phyloP scores from a whole-genome alignment of 2,329 filamentous ascomycete genomes.

The Penicillium sclerotigenum region DNA sequence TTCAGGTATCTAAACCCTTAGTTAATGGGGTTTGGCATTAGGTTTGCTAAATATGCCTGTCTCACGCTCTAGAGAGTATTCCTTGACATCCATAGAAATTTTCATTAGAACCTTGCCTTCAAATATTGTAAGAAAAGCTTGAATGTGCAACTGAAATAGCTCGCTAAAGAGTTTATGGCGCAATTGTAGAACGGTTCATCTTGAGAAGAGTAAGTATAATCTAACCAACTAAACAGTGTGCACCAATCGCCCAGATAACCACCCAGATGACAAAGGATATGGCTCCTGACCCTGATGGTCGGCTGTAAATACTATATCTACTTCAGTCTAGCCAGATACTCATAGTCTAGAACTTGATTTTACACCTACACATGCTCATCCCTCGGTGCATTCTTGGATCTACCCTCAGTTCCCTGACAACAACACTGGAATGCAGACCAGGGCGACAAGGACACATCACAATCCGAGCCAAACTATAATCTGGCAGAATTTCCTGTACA shows the following conservation, averaged over 20 bases:
- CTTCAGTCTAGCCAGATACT: neutral
- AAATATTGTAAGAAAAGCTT: neutral
- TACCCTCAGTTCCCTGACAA: constrained; percentile 21
- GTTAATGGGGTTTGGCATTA: neutral
- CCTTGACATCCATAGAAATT: neutral
- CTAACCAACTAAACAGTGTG: neutral
- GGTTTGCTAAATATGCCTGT: neutral
- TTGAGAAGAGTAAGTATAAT: neutral
- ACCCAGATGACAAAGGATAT: constrained; percentile 1
- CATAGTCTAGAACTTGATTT: constrained; percentile 5
- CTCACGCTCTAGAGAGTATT: too few relatives aligned
- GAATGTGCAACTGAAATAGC: neutral
- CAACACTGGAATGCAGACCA: constrained; percentile 21
- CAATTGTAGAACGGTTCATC: neutral
- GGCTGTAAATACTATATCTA: neutral
- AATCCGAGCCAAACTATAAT: constrained; percentile 10
- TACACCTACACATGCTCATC: neutral
- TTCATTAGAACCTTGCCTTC: rapidly evolving
- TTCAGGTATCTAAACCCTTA: neutral
- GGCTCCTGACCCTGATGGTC: neutral
- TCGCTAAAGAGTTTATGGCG: neutral
- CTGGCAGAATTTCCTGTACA: neutral
- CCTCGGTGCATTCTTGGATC: constrained; percentile 20
- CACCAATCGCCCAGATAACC: neutral
- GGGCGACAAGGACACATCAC: neutral